A percentile compares a stretch with the other conserved stretches of the same genome.
These are phyloP conservation scores for Diaporthe ampelina DNA, from an alignment of 2,329 filamentous ascomycete species.

Conservation along the genomic window DNA sequence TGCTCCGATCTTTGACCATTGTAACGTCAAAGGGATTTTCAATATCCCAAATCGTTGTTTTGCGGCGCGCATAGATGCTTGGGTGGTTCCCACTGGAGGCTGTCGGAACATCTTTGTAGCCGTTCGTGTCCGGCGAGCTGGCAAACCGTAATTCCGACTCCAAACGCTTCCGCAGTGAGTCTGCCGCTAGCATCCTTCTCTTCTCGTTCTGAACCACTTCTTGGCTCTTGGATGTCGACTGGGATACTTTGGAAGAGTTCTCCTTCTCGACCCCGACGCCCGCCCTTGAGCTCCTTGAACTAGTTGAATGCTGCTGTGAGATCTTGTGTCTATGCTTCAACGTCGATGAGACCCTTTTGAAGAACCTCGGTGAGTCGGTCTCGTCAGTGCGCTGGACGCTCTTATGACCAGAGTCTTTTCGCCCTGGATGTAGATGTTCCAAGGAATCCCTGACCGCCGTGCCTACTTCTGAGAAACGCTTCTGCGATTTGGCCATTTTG, in stretches of 20 bases:
- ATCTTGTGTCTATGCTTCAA: constrained; percentile 19
- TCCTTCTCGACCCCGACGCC: background rate
- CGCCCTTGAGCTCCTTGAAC: background rate
- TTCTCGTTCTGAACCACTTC: background rate
- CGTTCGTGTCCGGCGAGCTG: background rate
- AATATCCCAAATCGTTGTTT: constrained; percentile 25
- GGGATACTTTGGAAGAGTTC: background rate
- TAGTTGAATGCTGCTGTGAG: background rate
- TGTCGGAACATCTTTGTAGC: background rate
- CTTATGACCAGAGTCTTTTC: background rate
- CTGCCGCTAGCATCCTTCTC: background rate
- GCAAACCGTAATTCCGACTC: constrained; percentile 17
- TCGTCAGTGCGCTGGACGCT: background rate
- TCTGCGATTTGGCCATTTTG: background rate
- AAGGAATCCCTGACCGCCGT: background rate
- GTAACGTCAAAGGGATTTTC: constrained; percentile 27
- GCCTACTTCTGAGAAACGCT: background rate
- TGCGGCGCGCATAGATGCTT: background rate
- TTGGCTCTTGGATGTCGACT: background rate
- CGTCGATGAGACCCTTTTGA: constrained; percentile 28
- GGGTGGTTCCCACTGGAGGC: background rate
- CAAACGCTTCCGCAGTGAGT: constrained; percentile 23
- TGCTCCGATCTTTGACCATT: background rate
- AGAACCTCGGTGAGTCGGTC: background rate
- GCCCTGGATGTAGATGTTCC: background rate